A percentile compares a stretch with the other conserved stretches of the same genome.
Conservation (phyloP, 2,329 filamentous ascomycete species). For the Phyllosticta citrichinensis region DNA sequence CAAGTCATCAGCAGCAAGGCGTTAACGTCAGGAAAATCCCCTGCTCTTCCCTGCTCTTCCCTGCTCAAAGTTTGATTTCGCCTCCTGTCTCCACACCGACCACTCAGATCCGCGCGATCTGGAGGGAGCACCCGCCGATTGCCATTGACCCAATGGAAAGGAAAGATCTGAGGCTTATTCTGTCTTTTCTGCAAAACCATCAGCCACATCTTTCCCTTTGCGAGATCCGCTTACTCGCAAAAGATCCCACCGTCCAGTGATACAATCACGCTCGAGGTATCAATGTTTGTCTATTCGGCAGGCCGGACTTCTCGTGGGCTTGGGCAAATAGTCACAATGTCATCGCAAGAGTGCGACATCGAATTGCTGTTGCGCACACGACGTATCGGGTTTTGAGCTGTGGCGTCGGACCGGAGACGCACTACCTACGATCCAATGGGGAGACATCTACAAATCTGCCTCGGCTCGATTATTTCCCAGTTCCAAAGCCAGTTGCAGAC, state of each 20-base stretch:
- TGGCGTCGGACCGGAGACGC: background rate
- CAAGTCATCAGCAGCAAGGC: background rate
- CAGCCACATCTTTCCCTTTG: background rate
- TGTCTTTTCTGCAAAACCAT: background rate
- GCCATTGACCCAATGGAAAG: background rate
- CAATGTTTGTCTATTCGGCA: background rate
- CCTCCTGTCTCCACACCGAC: background rate
- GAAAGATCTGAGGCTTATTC: background rate
- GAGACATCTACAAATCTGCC: background rate
- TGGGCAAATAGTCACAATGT: too few relatives aligned
- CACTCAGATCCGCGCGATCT: background rate
- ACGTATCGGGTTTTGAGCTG: background rate
- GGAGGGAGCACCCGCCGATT: background rate
- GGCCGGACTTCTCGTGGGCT: too few relatives aligned
- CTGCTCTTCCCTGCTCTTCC: background rate
- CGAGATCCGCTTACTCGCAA: background rate
- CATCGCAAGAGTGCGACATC: too few relatives aligned
- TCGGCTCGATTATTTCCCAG: background rate
- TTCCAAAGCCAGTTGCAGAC: background rate
- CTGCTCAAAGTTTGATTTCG: background rate
- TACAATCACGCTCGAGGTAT: background rate
- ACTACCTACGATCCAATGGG: background rate
- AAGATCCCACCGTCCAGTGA: background rate
- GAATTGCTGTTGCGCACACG: background rate
- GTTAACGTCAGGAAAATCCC: background rate